These are phyloP conservation scores for Penicillium simplicissimum DNA, from an alignment of 495 filamentous ascomycete genomes.

Conservation along the genomic window DNA sequence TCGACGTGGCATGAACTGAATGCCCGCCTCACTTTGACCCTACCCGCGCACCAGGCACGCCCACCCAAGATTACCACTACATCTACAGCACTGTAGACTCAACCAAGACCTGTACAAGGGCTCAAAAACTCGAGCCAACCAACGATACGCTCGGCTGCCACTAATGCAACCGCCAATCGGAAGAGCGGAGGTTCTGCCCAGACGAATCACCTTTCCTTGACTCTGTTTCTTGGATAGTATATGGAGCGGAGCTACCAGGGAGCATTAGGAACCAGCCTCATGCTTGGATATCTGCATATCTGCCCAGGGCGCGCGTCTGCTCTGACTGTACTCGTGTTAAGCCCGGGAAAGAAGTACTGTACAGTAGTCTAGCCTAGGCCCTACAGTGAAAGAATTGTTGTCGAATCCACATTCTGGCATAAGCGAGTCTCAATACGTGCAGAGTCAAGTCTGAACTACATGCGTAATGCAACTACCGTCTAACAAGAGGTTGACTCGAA, in stretches of 20 bases:
- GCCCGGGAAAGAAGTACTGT: neutral
- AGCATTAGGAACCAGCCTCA: neutral
- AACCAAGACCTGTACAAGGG: neutral
- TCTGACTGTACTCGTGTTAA: conserved; percentile 1
- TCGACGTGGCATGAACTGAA: conserved; percentile 11
- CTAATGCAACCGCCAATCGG: conserved; percentile 10
- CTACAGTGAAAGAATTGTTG: neutral
- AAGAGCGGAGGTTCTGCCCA: conserved; percentile 2
- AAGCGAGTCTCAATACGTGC: neutral
- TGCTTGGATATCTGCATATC: conserved; percentile 2
- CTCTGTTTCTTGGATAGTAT: neutral
- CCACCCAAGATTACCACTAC: neutral
- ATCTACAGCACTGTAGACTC: too few relatives aligned
- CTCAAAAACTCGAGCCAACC: neutral
- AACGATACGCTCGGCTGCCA: neutral
- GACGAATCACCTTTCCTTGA: neutral
- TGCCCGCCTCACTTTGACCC: conserved; percentile 18
- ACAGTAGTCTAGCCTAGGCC: neutral
- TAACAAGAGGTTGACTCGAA: neutral
- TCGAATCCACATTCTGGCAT: neutral
- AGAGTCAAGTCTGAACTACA: neutral
- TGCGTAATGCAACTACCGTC: neutral
- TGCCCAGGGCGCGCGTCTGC: conserved; percentile 3
- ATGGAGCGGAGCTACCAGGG: neutral
- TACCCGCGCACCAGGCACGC: neutral